Conservation (phyloP, 2,329 filamentous ascomycete genomes). For the Talaromyces sp. region DNA sequence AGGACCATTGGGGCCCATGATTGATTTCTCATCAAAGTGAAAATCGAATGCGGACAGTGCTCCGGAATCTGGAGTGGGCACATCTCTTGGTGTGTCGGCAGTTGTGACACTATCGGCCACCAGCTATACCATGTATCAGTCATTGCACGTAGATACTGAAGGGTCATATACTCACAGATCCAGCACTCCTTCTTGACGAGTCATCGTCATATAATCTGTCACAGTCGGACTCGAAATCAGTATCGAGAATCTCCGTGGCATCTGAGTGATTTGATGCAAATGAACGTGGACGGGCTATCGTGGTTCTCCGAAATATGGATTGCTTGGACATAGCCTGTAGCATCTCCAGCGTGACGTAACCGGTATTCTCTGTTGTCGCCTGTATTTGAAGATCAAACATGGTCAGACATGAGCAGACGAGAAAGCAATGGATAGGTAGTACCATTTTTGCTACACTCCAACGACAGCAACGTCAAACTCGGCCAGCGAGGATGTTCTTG, state of each 20-base stretch:
- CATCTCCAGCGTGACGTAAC: not conserved
- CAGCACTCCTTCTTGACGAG: not conserved
- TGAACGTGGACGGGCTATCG: constrained; percentile 24
- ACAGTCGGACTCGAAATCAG: not conserved
- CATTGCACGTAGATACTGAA: too few relatives aligned
- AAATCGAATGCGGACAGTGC: not conserved
- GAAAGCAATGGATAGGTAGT: too few relatives aligned
- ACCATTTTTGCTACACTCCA: constrained; percentile 4
- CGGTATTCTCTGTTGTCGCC: not conserved
- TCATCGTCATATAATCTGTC: constrained; percentile 16
- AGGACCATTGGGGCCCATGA: too few relatives aligned
- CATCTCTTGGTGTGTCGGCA: constrained; percentile 44
- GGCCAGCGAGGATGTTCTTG: not conserved
- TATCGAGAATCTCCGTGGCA: not conserved
- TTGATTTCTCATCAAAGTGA: too few relatives aligned
- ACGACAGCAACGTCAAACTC: not conserved
- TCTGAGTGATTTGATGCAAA: not conserved
- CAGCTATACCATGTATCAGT: not conserved
- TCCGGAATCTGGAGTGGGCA: too few relatives aligned
- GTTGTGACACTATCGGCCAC: not conserved
- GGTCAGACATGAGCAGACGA: too few relatives aligned
- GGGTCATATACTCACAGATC: too few relatives aligned
- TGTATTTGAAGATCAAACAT: not conserved
- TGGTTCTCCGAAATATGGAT: not conserved
- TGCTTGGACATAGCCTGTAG: not conserved